These are phyloP conservation scores for Fraxinus albicans DNA, from an alignment of 305 asterid genomes.

Conservation along the genomic window DNA sequence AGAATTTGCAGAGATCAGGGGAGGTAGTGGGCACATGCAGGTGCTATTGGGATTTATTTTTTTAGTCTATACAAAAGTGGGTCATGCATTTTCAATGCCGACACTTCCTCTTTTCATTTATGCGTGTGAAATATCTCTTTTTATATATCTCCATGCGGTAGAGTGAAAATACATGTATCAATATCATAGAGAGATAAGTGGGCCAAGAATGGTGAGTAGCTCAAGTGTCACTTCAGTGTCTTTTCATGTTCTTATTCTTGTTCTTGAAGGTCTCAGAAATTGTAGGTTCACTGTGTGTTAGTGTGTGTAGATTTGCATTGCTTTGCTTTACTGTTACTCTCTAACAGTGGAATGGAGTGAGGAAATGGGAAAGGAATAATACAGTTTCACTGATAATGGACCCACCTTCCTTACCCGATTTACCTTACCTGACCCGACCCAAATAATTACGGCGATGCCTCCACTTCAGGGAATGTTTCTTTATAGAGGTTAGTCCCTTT, in stretches of 20 bases:
- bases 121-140: not conserved
- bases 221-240: constrained; percentile 17
- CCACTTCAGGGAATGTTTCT: not conserved
- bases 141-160: not conserved
- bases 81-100: constrained; percentile 39
- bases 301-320: constrained; percentile 20
- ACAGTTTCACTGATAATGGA: constrained; percentile 23
- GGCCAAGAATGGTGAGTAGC: constrained; percentile 20
- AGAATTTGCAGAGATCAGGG: constrained; percentile 27
- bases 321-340: constrained; percentile 48
- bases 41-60: constrained; percentile 19
- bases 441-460: not conserved
- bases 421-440: constrained; percentile 10
- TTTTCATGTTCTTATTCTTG: constrained; percentile 17
- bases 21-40: constrained; percentile 41
- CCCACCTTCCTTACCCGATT: constrained; percentile 17
- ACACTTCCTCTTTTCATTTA: constrained; percentile 19
- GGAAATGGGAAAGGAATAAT: constrained; percentile 21
- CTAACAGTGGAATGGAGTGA: constrained; percentile 9
- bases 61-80: constrained; percentile 30
- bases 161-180: constrained; percentile 6
- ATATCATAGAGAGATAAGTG: not conserved
- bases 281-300: constrained; percentile 29
- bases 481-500: not conserved
- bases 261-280: constrained; percentile 28